Base-by-base conservation (phyloP, 2,329 filamentous ascomycete genomes). In the Ophiostoma australiae region DNA sequence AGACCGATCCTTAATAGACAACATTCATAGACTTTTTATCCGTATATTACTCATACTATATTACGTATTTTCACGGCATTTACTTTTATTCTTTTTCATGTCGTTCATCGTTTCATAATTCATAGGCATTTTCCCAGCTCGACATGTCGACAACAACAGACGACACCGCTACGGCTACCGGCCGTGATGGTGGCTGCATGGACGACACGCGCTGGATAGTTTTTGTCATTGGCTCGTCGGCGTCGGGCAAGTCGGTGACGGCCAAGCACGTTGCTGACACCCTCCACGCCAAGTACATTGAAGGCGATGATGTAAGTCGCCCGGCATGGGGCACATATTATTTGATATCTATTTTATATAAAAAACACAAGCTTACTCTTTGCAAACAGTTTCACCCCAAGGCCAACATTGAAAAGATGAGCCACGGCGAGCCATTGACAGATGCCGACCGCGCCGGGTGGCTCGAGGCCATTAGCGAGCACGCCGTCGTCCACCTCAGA, bases 381-480 rank as follows among this genome's bases (percentile, higher is more conserved):
- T 20, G 11, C n/a, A 61, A 58, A 10, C 17, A 83, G 81, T 92
- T 87, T 77, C 87, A 88, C 67, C 86, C 88, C 0, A 82, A 83
- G 44, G 82, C 87, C 75, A 92, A 89, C 80, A 87, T 89, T 75
- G 85, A 89, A 65, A 93, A 94, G 79, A 93, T 94, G 91, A 82
- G 84, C 74, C 81, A 82, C 70, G 89, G 89, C 73, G 86, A 86
- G 68, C 88, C 91, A 1, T 84, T 94, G 11, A 91, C 88, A 70
- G 91, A 93, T 77, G 86, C 85, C 65, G 91, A 94, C 79, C 87
- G 91, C 71, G 91, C 90, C 88, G 91, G 91, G 80, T 94, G 91
- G 91, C 85, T 93, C 61, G 85, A 85, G 73, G 82, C 82, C 8
- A 83, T 90, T 1, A 85, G 86, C 72, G 81, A 87, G 74, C 84